Evolutionary conservation across 2,329 filamentous ascomycete genomes (phyloP).

Genomic region (Cyclaneusma minus): DNA sequence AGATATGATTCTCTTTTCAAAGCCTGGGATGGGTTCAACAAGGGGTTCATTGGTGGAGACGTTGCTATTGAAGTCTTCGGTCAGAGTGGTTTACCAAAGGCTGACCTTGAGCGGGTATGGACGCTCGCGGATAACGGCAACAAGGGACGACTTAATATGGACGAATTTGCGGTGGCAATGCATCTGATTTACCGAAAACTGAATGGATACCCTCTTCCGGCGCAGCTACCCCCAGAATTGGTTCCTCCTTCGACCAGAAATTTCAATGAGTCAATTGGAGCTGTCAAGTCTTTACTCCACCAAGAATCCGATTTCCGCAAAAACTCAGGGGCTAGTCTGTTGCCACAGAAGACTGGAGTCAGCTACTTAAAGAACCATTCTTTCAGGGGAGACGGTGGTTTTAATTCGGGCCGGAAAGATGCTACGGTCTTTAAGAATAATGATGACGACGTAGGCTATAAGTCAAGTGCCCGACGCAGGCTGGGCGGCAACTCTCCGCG

Average conservation of each 20-base stretch:
- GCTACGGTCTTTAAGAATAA: conserved; percentile 96
- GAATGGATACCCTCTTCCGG: conserved; percentile 87
- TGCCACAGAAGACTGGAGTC: conserved; percentile 94
- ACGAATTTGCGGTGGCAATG: conserved; percentile 98
- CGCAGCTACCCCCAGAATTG: conserved; percentile 75
- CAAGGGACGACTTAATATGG: conserved; percentile 83
- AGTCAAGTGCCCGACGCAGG: conserved; percentile 81
- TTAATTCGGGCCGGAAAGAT: conserved; percentile 61
- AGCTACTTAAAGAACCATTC: conserved; percentile 96
- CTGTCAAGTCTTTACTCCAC: conserved; percentile 77
- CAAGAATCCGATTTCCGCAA: conserved; percentile 84
- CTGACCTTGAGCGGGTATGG: conserved; percentile 86
- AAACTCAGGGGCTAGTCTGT: conserved; percentile 72
- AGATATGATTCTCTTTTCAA: conserved; percentile 91
- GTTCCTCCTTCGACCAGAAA: conserved; percentile 91
- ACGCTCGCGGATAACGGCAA: conserved; percentile 88
- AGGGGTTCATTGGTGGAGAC: conserved; percentile 81
- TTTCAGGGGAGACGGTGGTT: conserved; percentile 51
- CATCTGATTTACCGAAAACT: conserved; percentile 96
- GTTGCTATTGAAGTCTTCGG: conserved; percentile 95
- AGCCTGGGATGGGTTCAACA: conserved; percentile 89
- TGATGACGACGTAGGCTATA: conserved; percentile 81
- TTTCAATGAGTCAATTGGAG: conserved; percentile 81
- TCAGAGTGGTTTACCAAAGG: conserved; percentile 83
- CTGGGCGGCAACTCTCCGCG: conserved; percentile 67